phyloP scores from a whole-genome alignment of 2,329 filamentous ascomycete genomes.

The Aspergillus pseudonomiae region DNA sequence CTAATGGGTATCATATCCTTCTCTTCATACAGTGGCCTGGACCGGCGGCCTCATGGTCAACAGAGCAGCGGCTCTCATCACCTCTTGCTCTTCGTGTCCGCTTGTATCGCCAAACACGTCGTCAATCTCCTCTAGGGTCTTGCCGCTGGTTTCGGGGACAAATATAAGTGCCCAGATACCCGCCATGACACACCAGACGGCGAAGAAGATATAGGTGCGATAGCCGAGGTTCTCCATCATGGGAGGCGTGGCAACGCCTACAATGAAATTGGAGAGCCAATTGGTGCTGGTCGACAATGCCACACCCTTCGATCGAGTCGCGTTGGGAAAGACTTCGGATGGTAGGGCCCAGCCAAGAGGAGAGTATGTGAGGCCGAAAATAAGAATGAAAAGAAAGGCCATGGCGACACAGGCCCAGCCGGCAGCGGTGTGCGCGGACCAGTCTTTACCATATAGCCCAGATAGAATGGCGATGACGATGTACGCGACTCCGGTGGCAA shows the following conservation, averaged over 20 bases:
- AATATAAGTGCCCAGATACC: slow-evolving; percentile 53
- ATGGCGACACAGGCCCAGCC: slow-evolving; percentile 23
- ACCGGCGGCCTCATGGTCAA: background rate
- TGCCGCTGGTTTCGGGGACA: slow-evolving; percentile 59
- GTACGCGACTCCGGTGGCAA: slow-evolving; percentile 30
- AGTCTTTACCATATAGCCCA: slow-evolving; percentile 21
- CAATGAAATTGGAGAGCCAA: slow-evolving; percentile 45
- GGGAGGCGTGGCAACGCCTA: slow-evolving; percentile 63
- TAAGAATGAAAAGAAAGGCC: slow-evolving; percentile 20
- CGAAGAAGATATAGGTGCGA: slow-evolving; percentile 59
- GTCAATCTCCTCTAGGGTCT: slow-evolving; percentile 57
- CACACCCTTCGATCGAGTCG: slow-evolving; percentile 40
- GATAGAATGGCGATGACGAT: slow-evolving; percentile 33
- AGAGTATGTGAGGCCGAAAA: slow-evolving; percentile 31
- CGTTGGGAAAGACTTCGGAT: slow-evolving; percentile 39
- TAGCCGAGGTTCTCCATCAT: slow-evolving; percentile 58
- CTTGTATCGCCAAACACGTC: slow-evolving; percentile 29
- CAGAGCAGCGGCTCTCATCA: background rate
- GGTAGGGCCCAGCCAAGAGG: slow-evolving; percentile 43
- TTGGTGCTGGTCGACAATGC: slow-evolving; percentile 36
- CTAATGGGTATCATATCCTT: background rate
- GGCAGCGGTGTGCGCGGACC: slow-evolving; percentile 24
- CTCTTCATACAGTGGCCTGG: background rate
- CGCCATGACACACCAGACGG: slow-evolving; percentile 51
- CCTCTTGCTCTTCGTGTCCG: background rate